These are phyloP conservation scores for Clavispora santaluciae DNA, from an alignment of 805 yeast species.

Conservation along the genomic window DNA sequence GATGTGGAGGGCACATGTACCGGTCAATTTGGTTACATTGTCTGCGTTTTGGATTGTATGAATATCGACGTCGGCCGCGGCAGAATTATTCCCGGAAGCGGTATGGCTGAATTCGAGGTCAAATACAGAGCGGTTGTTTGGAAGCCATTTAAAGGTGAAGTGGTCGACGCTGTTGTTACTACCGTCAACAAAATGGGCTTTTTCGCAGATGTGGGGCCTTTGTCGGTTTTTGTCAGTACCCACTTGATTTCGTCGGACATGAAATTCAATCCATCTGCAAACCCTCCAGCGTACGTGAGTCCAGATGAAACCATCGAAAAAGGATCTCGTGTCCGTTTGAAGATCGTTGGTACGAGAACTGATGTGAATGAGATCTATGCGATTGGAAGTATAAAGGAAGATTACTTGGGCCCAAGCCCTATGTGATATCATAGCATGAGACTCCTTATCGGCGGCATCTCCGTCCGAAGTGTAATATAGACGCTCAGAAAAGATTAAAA, in stretches of 20 bases:
- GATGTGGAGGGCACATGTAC: conserved; percentile 99
- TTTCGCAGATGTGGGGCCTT: conserved; percentile 96
- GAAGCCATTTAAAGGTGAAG: conserved; percentile 98
- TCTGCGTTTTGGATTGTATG: conserved; percentile 93
- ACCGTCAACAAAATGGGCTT: conserved; percentile 93
- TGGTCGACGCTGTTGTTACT: conserved; percentile 93
- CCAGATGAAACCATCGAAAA: conserved; percentile 94
- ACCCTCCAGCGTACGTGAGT: conserved; percentile 96
- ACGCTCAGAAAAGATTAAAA: background rate
- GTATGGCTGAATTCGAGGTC: conserved; percentile 94
- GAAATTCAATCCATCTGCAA: conserved; percentile 89
- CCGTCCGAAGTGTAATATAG: background rate
- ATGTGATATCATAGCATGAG: conserved; percentile 16
- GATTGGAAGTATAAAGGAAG: conserved; percentile 96
- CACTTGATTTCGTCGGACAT: conserved; percentile 93
- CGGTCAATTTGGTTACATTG: conserved; percentile 96
- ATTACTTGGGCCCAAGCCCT: conserved; percentile 81
- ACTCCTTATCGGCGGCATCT: background rate
- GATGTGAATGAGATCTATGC: conserved; percentile 97
- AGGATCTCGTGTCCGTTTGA: conserved; percentile 88
- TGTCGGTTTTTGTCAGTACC: conserved; percentile 89
- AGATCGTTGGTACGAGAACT: conserved; percentile 94
- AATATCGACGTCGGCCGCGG: conserved; percentile 94
- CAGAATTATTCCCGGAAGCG: conserved; percentile 81
- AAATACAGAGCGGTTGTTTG: conserved; percentile 95